Conservation (phyloP, 73 alveolate species). For the Paramecium octaurelia region DNA sequence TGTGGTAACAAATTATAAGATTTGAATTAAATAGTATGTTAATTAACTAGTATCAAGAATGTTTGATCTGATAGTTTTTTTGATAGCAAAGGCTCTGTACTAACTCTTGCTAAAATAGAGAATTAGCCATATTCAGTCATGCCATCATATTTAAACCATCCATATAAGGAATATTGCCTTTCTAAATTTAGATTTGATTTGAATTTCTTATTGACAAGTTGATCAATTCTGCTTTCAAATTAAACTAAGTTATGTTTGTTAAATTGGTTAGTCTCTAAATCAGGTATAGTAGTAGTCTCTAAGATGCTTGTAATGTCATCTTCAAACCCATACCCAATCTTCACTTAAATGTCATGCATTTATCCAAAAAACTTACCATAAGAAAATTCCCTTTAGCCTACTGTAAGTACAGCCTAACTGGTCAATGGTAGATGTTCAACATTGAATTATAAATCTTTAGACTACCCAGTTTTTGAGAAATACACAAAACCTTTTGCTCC, state of each 20-base stretch:
- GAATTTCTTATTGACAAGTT: background rate
- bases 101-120: background rate
- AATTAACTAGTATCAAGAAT: background rate
- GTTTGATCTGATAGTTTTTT: background rate
- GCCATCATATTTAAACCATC: slow-evolving; percentile 31
- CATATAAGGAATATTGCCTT: background rate
- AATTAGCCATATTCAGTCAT: background rate
- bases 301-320: background rate
- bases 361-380: slow-evolving; percentile 13
- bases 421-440: slow-evolving; percentile 5
- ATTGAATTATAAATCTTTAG: background rate
- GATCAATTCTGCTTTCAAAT: background rate
- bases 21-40: background rate
- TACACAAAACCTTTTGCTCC: background rate
- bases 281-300: background rate
- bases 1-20: background rate
- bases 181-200: background rate
- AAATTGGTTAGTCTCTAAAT: background rate
- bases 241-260: background rate
- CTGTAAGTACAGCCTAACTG: background rate
- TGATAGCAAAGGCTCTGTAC: background rate
- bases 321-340: background rate
- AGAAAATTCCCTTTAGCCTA: background rate
- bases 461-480: background rate
- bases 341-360: background rate